Conservation (phyloP, 225 moss, liverwort and hornwort genomes). For the Anthoceros angustus region DNA sequence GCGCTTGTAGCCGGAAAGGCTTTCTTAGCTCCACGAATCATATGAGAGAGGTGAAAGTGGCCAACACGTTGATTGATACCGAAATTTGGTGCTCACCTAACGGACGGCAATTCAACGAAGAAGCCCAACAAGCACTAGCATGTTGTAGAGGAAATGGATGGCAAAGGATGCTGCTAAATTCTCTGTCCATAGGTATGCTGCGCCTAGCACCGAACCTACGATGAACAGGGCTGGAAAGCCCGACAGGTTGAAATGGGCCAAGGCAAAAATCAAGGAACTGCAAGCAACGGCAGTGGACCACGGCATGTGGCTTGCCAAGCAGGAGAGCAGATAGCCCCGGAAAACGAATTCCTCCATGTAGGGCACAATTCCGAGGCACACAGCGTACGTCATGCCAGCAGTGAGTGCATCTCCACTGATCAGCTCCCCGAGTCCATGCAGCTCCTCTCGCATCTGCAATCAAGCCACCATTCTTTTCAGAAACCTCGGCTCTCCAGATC, state of each 20-base stretch:
- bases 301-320: slow-evolving; percentile 25
- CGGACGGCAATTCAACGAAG: background rate
- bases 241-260: slow-evolving; percentile 38
- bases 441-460: slow-evolving; percentile 4
- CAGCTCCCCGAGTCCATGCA: slow-evolving; percentile 6
- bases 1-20: too few relatives aligned
- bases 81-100: too few relatives aligned
- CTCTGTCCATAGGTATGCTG: slow-evolving; percentile 35
- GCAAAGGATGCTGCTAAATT: slow-evolving; percentile 41
- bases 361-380: slow-evolving; percentile 49
- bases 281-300: slow-evolving; percentile 36
- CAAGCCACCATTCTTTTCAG: background rate
- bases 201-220: slow-evolving; percentile 42
- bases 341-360: slow-evolving; percentile 56
- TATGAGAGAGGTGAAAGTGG: too few relatives aligned
- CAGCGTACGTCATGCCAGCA: slow-evolving; percentile 21
- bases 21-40: too few relatives aligned
- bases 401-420: slow-evolving; percentile 14
- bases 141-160: slow-evolving; percentile 40
- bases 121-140: slow-evolving; percentile 23
- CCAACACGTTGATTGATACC: too few relatives aligned
- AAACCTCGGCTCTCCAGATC: background rate
- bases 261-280: slow-evolving; percentile 39
- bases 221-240: slow-evolving; percentile 19
- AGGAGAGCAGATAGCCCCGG: slow-evolving; percentile 42